Percentiles rank a stretch among this genome's conserved stretches.
Evolutionary conservation across 2,329 filamentous ascomycete genomes (phyloP).

Genomic region (Neonectria neomacrospora): DNA sequence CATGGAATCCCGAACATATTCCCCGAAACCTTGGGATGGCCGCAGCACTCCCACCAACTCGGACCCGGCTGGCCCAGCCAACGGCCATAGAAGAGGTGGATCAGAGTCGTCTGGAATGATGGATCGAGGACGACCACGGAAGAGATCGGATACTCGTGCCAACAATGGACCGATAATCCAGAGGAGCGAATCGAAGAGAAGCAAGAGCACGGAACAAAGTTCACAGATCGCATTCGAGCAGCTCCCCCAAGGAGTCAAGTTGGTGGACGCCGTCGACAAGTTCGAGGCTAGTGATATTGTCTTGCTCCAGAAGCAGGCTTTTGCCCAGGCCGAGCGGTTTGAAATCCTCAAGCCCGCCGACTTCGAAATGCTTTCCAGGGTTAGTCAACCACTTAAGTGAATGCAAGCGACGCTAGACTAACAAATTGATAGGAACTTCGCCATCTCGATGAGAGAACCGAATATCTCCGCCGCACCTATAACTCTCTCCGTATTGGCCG

Average conservation of each 20-base stretch:
- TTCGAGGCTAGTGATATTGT: slow-evolving; percentile 61
- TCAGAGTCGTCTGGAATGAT: slow-evolving; percentile 70
- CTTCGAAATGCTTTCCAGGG: slow-evolving; percentile 73
- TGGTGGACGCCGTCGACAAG: slow-evolving; percentile 61
- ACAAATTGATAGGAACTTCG: slow-evolving; percentile 69
- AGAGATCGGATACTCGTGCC: slow-evolving; percentile 57
- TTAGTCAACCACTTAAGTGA: slow-evolving; percentile 47
- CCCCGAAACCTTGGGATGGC: slow-evolving; percentile 59
- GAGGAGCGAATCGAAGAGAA: slow-evolving; percentile 56
- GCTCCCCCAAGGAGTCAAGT: slow-evolving; percentile 68
- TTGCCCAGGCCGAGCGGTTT: slow-evolving; percentile 71
- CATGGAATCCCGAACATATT: slow-evolving; percentile 53
- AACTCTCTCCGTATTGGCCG: slow-evolving; percentile 79
- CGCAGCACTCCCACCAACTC: slow-evolving; percentile 40
- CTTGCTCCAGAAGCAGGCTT: slow-evolving; percentile 68
- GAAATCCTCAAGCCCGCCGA: slow-evolving; percentile 72
- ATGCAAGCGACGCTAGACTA: slow-evolving; percentile 4
- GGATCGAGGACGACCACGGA: slow-evolving; percentile 70
- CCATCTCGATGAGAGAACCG: slow-evolving; percentile 79
- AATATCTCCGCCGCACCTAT: slow-evolving; percentile 82
- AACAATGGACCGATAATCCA: slow-evolving; percentile 53
- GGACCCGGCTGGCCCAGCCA: slow-evolving; percentile 24
- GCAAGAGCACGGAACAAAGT: slow-evolving; percentile 61
- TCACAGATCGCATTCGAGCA: slow-evolving; percentile 63
- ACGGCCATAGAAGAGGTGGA: slow-evolving; percentile 61